phyloP scores from a whole-genome alignment of 345 rosid species.

The Hypericum perforatum region DNA sequence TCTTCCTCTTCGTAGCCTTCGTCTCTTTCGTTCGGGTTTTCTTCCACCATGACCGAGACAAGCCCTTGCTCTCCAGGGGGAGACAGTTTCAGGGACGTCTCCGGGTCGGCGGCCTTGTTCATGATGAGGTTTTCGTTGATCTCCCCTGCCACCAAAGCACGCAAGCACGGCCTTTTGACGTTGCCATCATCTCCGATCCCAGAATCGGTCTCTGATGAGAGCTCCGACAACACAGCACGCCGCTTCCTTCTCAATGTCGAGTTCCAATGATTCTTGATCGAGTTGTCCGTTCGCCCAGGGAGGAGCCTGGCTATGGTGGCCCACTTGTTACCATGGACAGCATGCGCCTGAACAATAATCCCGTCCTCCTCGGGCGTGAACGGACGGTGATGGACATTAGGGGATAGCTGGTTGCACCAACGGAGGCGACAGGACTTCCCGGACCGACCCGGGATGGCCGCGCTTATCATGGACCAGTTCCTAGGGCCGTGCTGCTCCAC shows the following conservation, averaged over 20 bases:
- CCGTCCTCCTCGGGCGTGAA: slow-evolving; percentile 51
- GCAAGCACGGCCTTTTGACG: slow-evolving; percentile 13
- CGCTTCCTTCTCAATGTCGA: slow-evolving; percentile 39
- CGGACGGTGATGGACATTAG: slow-evolving; percentile 54
- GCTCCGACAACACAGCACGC: slow-evolving; percentile 15
- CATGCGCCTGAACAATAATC: slow-evolving; percentile 36
- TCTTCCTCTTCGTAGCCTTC: too few species aligned
- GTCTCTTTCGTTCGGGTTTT: too few species aligned
- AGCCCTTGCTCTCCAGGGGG: too few species aligned
- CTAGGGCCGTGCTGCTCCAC: slow-evolving; percentile 53
- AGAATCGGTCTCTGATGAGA: slow-evolving; percentile 28
- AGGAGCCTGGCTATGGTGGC: slow-evolving; percentile 53
- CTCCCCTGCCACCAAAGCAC: slow-evolving; percentile 10
- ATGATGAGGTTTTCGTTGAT: too few species aligned
- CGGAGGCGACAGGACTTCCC: slow-evolving; percentile 63
- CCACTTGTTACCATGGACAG: slow-evolving; percentile 56
- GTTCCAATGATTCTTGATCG: slow-evolving; percentile 65
- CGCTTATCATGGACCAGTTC: slow-evolving; percentile 60
- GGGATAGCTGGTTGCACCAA: slow-evolving; percentile 72
- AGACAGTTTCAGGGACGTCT: too few species aligned
- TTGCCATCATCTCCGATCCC: too few species aligned
- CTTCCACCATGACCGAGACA: too few species aligned
- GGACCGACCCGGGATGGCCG: slow-evolving; percentile 47
- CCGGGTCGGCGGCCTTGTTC: too few species aligned
- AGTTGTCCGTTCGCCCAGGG: slow-evolving; percentile 63